phyloP scores from a whole-genome alignment of 768 basidiomycete genomes.

The Rhizopogon vesiculosus region DNA sequence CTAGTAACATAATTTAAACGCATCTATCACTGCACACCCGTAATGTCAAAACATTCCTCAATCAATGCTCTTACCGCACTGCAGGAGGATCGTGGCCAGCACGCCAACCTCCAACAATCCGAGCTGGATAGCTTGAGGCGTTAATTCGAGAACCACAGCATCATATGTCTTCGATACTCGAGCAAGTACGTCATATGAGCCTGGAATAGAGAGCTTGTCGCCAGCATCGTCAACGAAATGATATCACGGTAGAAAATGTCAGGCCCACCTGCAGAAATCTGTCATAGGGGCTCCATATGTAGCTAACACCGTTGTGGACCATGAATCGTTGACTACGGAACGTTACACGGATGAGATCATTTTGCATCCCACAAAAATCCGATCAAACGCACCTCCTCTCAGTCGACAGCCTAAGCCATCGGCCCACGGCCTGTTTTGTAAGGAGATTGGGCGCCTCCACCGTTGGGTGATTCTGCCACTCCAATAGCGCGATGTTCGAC shows the following conservation, averaged over 20 bases:
- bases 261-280: slow-evolving; percentile 48
- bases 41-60: slow-evolving; percentile 16
- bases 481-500: slow-evolving; percentile 47
- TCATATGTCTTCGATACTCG: slow-evolving; percentile 43
- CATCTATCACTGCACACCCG: not conserved
- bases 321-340: slow-evolving; percentile 40
- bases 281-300: slow-evolving; percentile 53
- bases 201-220: slow-evolving; percentile 43
- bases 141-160: slow-evolving; percentile 49
- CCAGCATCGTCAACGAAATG: not conserved
- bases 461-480: slow-evolving; percentile 45
- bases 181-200: slow-evolving; percentile 38
- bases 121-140: slow-evolving; percentile 48
- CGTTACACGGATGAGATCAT: not conserved
- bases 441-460: slow-evolving; percentile 52
- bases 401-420: slow-evolving; percentile 50
- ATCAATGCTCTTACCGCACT: slow-evolving; percentile 61
- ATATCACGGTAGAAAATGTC: not conserved
- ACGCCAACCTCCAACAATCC: slow-evolving; percentile 49
- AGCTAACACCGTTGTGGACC: slow-evolving; percentile 44
- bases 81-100: slow-evolving; percentile 50
- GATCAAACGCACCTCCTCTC: slow-evolving; percentile 36
- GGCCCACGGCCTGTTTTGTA: slow-evolving; percentile 41
- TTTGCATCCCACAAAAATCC: not conserved
- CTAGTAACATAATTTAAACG: not conserved